phyloP scores from a whole-genome alignment of 2,329 filamentous ascomycete genomes.

The Didymella pomorum region DNA sequence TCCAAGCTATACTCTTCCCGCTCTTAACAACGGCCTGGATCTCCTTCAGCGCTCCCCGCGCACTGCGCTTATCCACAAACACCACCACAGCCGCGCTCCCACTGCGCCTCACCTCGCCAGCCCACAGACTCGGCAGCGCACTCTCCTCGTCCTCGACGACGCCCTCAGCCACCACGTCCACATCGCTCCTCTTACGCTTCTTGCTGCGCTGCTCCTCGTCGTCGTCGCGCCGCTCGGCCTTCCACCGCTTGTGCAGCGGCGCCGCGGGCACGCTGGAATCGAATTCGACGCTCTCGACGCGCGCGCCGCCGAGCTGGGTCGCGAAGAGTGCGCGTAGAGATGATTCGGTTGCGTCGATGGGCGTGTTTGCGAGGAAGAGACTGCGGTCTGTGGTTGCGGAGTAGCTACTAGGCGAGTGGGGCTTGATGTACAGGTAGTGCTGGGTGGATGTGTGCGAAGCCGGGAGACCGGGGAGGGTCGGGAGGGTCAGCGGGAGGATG shows the following conservation, averaged over 20 bases:
- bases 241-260: conserved; percentile 59
- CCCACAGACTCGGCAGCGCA: conserved; percentile 76
- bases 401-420: conserved; percentile 75
- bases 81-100: conserved; percentile 82
- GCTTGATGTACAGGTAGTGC: conserved; percentile 88
- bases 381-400: conserved; percentile 74
- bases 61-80: conserved; percentile 83
- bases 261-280: conserved; percentile 55
- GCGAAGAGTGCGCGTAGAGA: conserved; percentile 81
- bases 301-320: conserved; percentile 75
- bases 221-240: conserved; percentile 41
- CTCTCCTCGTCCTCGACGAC: conserved; percentile 65
- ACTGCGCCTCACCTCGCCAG: conserved; percentile 72
- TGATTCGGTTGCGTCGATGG: conserved; percentile 79
- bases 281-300: conserved; percentile 81
- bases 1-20: conserved; percentile 73
- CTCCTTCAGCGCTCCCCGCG: conserved; percentile 80
- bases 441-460: conserved; percentile 59
- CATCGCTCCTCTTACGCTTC: conserved; percentile 63
- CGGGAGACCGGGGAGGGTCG: conserved; percentile 54
- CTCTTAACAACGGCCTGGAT: conserved; percentile 66
- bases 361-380: conserved; percentile 90
- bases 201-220: conserved; percentile 54
- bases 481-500: conserved; percentile 71
- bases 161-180: conserved; percentile 48